Evolutionary conservation across 805 yeast species (phyloP).

Genomic region (Pichia occidentalis): DNA sequence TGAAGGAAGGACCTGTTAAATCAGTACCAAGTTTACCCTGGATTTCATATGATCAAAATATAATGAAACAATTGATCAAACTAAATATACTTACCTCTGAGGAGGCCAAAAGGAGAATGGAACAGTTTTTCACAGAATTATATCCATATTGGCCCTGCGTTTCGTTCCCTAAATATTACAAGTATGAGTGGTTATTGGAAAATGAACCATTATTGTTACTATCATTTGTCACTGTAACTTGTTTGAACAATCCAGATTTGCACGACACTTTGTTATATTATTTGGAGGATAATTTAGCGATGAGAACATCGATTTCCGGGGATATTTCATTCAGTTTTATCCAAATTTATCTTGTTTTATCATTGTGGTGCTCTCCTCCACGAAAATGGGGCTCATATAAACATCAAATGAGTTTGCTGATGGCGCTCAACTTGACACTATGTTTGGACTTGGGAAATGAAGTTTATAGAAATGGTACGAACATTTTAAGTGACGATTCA

Average conservation of each 20-base stretch:
- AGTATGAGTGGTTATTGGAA: slow-evolving; percentile 36
- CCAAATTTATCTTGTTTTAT: slow-evolving; percentile 38
- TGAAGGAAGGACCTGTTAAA: slow-evolving; percentile 32
- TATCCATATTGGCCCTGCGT: slow-evolving; percentile 44
- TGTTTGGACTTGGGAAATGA: slow-evolving; percentile 45
- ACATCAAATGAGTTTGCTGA: slow-evolving; percentile 43
- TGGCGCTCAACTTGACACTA: slow-evolving; percentile 38
- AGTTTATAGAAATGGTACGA: slow-evolving; percentile 22
- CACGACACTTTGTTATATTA: slow-evolving; percentile 38
- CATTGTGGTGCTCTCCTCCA: slow-evolving; percentile 51
- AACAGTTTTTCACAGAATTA: slow-evolving; percentile 33
- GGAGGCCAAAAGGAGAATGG: slow-evolving; percentile 32
- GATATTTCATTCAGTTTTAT: slow-evolving; percentile 38
- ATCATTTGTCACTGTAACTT: slow-evolving; percentile 41
- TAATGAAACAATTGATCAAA: slow-evolving; percentile 34
- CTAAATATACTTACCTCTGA: slow-evolving; percentile 30
- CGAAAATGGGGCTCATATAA: slow-evolving; percentile 45
- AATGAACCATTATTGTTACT: slow-evolving; percentile 38
- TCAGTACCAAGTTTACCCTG: slow-evolving; percentile 30
- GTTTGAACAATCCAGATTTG: slow-evolving; percentile 38
- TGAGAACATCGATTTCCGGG: slow-evolving; percentile 38
- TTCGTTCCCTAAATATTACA: slow-evolving; percentile 33
- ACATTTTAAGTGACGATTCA: slow-evolving; percentile 24
- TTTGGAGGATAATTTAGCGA: slow-evolving; percentile 39
- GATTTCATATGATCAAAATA: slow-evolving; percentile 32